A percentile compares a stretch with the other conserved stretches of the same genome.
Evolutionary conservation across 345 rosid genomes (phyloP).

Genomic region (Abelmoschus esculentus): DNA sequence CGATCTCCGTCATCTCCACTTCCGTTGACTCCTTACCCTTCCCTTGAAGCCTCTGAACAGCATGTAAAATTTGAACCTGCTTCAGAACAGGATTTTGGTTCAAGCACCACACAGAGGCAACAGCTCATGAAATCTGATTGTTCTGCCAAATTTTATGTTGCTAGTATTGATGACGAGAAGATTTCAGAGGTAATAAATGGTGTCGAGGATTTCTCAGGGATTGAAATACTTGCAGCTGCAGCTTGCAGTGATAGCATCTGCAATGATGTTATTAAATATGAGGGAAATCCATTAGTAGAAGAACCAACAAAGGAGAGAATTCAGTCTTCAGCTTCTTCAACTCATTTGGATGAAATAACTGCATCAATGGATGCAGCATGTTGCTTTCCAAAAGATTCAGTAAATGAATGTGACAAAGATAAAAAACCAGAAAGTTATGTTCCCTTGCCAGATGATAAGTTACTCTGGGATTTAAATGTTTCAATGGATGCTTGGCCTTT

Average conservation of each 20-base stretch:
- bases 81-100: slow-evolving; percentile 6
- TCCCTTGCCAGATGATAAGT: slow-evolving; percentile 19
- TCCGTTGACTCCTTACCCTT: slow-evolving; percentile 6
- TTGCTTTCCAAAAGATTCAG: slow-evolving; percentile 13
- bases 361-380: slow-evolving; percentile 10
- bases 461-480: slow-evolving; percentile 47
- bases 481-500: slow-evolving; percentile 43
- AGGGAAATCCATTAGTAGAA: slow-evolving; percentile 12
- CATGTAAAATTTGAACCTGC: slow-evolving; percentile 7
- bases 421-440: slow-evolving; percentile 10
- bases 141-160: neutral
- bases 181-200: slow-evolving; percentile 11
- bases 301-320: slow-evolving; percentile 11
- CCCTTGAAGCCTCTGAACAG: slow-evolving; percentile 19
- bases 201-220: slow-evolving; percentile 50
- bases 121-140: slow-evolving; percentile 4
- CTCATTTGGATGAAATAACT: slow-evolving; percentile 12
- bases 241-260: slow-evolving; percentile 36
- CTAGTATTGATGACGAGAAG: slow-evolving; percentile 9
- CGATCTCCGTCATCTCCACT: slow-evolving; percentile 25
- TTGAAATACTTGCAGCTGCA: slow-evolving; percentile 48
- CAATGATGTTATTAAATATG: slow-evolving; percentile 17
- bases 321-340: slow-evolving; percentile 15
- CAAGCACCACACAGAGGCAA: slow-evolving; percentile 3
- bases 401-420: slow-evolving; percentile 12